These are phyloP conservation scores for Canavalia gladiata DNA, from an alignment of 306 rosid genomes.

Conservation along the genomic window DNA sequence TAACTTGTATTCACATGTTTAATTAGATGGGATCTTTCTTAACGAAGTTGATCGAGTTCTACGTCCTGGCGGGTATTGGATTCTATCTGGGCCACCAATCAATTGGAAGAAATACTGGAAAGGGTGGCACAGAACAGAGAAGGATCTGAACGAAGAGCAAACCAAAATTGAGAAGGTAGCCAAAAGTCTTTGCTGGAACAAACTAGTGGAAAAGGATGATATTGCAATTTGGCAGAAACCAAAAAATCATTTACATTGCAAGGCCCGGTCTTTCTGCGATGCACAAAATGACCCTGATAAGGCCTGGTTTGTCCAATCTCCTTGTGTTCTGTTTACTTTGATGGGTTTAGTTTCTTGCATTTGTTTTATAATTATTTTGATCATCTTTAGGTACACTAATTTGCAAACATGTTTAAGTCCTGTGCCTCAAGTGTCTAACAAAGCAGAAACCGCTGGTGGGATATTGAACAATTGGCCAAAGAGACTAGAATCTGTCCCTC, in stretches of 20 bases:
- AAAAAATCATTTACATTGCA: slow-evolving; percentile 69
- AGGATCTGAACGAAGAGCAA: slow-evolving; percentile 74
- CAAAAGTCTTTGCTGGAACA: slow-evolving; percentile 82
- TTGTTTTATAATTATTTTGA: slow-evolving; percentile 7
- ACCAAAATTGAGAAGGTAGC: slow-evolving; percentile 67
- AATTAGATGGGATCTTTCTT: slow-evolving; percentile 68
- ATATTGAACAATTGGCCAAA: slow-evolving; percentile 70
- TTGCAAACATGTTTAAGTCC: slow-evolving; percentile 74
- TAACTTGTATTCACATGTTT: not conserved
- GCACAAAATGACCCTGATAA: slow-evolving; percentile 64
- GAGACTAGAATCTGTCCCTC: slow-evolving; percentile 67
- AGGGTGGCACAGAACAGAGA: slow-evolving; percentile 77
- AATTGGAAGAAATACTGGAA: slow-evolving; percentile 69
- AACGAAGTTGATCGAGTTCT: slow-evolving; percentile 81
- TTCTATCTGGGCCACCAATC: slow-evolving; percentile 86
- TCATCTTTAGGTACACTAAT: slow-evolving; percentile 65
- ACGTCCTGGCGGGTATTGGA: slow-evolving; percentile 88
- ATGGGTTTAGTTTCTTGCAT: not conserved
- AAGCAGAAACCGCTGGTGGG: slow-evolving; percentile 68
- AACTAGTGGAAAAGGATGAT: slow-evolving; percentile 68
- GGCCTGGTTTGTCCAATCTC: slow-evolving; percentile 67
- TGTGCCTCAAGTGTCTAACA: slow-evolving; percentile 68
- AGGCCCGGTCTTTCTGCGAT: slow-evolving; percentile 60
- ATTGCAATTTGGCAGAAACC: slow-evolving; percentile 94
- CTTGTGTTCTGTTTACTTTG: not conserved